Evolutionary conservation across 140 eudicot species (phyloP).

Genomic region (Anethum foeniculum): DNA sequence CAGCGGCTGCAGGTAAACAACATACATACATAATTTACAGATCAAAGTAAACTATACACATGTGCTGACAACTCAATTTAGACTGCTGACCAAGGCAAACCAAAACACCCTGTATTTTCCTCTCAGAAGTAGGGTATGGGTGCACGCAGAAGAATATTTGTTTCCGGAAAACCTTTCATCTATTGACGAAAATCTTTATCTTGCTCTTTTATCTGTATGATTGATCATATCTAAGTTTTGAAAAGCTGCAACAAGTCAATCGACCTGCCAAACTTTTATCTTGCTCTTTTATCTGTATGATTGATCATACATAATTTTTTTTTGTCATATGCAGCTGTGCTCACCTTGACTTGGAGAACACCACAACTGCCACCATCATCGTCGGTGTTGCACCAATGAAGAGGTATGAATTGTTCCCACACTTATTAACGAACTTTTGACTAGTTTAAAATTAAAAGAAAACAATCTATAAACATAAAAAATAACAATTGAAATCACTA

Average conservation of each 20-base stretch:
- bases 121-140: not conserved
- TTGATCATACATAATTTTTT: not conserved
- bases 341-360: conserved; percentile 49
- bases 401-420: conserved; percentile 25
- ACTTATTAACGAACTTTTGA: not conserved
- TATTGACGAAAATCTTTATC: too few species aligned
- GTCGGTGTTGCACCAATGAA: conserved; percentile 50
- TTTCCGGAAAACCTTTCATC: not conserved
- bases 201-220: too few species aligned
- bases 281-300: not conserved
- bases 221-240: too few species aligned
- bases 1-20: conserved; percentile 36
- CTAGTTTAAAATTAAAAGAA: not conserved
- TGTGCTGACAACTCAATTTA: not conserved
- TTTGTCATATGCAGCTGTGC: conserved; percentile 36
- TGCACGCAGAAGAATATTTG: not conserved
- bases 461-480: not conserved
- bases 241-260: not conserved
- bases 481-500: not conserved
- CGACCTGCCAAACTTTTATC: not conserved
- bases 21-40: not conserved
- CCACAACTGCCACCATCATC: conserved; percentile 33
- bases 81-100: not conserved
- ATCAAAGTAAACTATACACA: too few species aligned
- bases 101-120: not conserved